These are phyloP conservation scores for Paxillus ammoniavirescens DNA, from an alignment of 768 basidiomycete species.

Conservation along the genomic window DNA sequence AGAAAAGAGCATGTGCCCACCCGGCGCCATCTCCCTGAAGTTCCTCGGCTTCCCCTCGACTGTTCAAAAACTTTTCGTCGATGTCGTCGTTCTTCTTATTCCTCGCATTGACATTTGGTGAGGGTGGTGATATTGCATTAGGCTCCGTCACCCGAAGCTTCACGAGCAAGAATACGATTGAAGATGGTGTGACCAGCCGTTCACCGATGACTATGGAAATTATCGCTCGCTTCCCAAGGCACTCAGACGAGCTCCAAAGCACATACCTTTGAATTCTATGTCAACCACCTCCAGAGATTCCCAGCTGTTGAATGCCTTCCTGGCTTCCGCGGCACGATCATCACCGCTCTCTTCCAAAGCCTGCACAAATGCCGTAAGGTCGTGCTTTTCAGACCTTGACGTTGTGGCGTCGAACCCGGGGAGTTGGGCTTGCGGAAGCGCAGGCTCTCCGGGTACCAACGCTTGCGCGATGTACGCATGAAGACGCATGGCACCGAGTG, in stretches of 20 bases:
- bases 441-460: conserved; percentile 52
- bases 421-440: conserved; percentile 64
- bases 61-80: conserved; percentile 68
- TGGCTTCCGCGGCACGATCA: conserved; percentile 20
- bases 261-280: conserved; percentile 80
- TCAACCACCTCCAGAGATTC: conserved; percentile 76
- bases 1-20: conserved; percentile 88
- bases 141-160: conserved; percentile 76
- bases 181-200: conserved; percentile 79
- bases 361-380: no score
- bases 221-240: not conserved
- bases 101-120: conserved; percentile 37
- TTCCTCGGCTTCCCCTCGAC: conserved; percentile 63
- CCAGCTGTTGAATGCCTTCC: conserved; percentile 68
- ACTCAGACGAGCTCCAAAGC: not conserved
- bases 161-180: conserved; percentile 84
- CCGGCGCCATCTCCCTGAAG: conserved; percentile 45
- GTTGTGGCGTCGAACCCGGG: conserved; percentile 55
- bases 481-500: conserved; percentile 76
- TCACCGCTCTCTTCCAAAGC: no score
- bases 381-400: no score
- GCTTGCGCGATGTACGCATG: conserved; percentile 87
- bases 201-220: conserved; percentile 78
- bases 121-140: conserved; percentile 27
- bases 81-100: conserved; percentile 54